Percentiles rank a stretch among this genome's conserved stretches.
Evolutionary conservation across 2,329 filamentous ascomycete species (phyloP).

Genomic region (Didymella lethalis): DNA sequence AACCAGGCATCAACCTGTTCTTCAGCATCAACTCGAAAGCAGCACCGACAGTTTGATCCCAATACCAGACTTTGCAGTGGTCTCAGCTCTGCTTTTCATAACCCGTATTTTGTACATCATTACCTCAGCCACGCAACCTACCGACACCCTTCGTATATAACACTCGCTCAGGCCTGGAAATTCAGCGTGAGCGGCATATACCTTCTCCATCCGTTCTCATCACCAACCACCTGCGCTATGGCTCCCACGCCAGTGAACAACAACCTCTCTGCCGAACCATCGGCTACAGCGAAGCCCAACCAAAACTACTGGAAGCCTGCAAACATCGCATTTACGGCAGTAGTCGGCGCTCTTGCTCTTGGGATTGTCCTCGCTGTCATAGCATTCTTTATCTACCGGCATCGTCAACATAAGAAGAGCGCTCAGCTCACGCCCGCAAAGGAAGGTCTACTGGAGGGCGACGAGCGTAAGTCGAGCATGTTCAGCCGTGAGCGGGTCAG

Average conservation of each 20-base stretch:
- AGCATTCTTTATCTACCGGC: constrained; percentile 33
- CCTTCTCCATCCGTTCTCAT: background rate
- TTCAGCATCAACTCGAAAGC: constrained; percentile 19
- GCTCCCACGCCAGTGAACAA: constrained; percentile 37
- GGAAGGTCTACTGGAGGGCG: constrained; percentile 37
- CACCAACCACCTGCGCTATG: constrained; percentile 25
- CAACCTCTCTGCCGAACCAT: constrained; percentile 19
- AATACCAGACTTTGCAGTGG: constrained; percentile 18
- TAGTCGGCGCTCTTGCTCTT: constrained; percentile 38
- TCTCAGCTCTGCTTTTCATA: constrained; percentile 34
- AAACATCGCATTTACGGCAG: constrained; percentile 37
- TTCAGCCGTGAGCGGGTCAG: constrained; percentile 41
- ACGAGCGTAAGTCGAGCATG: constrained; percentile 45
- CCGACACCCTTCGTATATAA: constrained; percentile 13
- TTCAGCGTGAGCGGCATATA: background rate
- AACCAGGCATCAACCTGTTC: constrained; percentile 20
- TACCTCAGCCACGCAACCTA: constrained; percentile 20
- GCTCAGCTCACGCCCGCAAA: constrained; percentile 31
- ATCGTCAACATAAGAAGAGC: constrained; percentile 38
- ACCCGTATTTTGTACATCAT: constrained; percentile 23
- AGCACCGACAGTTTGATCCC: constrained; percentile 18
- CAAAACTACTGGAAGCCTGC: constrained; percentile 34
- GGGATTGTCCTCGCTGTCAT: constrained; percentile 30
- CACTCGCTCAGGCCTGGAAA: constrained; percentile 1
- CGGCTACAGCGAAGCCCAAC: constrained; percentile 19